Conservation (phyloP, 495 filamentous ascomycete species). For the Cercophora newfieldiana region DNA sequence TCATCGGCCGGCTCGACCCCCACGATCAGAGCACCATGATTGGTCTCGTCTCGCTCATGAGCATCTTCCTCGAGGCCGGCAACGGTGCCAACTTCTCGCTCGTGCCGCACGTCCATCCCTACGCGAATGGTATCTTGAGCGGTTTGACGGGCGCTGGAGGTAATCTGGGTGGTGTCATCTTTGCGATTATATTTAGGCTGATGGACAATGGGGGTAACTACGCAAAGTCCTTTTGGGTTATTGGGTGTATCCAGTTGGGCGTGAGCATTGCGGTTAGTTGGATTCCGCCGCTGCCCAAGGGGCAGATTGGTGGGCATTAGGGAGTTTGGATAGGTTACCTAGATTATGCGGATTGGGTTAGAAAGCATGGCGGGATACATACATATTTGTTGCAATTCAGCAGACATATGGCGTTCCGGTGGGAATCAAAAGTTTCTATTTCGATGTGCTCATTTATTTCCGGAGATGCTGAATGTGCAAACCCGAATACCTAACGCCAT, state of each 20-base stretch:
- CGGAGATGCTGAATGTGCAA: too few species aligned
- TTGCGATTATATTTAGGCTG: slow-evolving; percentile 84
- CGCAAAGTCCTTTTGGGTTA: slow-evolving; percentile 73
- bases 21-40: slow-evolving; percentile 65
- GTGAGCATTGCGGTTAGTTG: slow-evolving; percentile 68
- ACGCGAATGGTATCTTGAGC: slow-evolving; percentile 66
- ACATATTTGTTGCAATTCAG: not conserved
- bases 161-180: slow-evolving; percentile 83
- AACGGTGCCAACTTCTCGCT: slow-evolving; percentile 84
- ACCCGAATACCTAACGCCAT: too few species aligned
- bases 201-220: slow-evolving; percentile 60
- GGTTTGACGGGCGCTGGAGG: slow-evolving; percentile 77
- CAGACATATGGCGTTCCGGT: not conserved
- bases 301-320: slow-evolving; percentile 63
- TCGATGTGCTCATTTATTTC: too few species aligned
- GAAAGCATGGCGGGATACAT: not conserved
- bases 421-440: not conserved
- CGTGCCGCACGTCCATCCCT: slow-evolving; percentile 81
- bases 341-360: not conserved
- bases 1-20: slow-evolving; percentile 68
- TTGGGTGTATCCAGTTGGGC: slow-evolving; percentile 71
- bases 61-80: slow-evolving; percentile 78
- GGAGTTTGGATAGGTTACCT: not conserved
- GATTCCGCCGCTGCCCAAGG: slow-evolving; percentile 71
- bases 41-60: slow-evolving; percentile 69